Evolutionary conservation across 257 asterid species (phyloP), one percentile per base, ranked within the genome.

Genomic region (Nicotiana obtusifolia): DNA sequence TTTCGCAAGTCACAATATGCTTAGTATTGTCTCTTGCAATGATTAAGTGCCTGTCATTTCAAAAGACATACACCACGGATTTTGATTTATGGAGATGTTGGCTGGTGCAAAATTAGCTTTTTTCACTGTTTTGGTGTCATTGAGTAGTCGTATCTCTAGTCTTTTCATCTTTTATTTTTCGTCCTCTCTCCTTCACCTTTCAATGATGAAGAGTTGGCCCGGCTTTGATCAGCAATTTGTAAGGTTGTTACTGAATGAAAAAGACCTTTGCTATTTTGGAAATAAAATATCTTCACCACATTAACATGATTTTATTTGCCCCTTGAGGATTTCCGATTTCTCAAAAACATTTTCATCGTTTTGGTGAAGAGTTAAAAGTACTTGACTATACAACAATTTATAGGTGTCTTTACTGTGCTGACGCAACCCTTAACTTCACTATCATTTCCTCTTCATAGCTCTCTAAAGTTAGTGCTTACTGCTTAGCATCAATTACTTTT

Each of bases 281-380:
- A 73, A 73, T 47, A 24, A 73, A 73, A 73, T 47, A 24, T 73
- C 79, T 47, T n/a, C 78, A 44, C 78, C 59, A 44, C 61, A 22
- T 71, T 22, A 47, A 22, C 61, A 44, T 5, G 2, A 69, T 20
- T 17, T 61, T 11, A 10, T 41, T 41, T 56, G 17, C 17, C 30
- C 56, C 31, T 68, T 17, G 10, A 35, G 0, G 19, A n/a, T n/a
- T 14, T 68, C 56, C 19, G 19, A n/a, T n/a, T 14, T 68, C 56
- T 33, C 9, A 16, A 33, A n/a, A 5, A 17, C 17, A 30, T 15
- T 30, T 15, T 64, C 3, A 28, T 26, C 8, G 19, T 14, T 52
- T 64, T 14, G 14, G 6, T 31, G 8, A 8, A 17, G 8, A 9
- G 76, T 66, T 19, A 19, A 33, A 19, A 4, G 30, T 68, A 35